Evolutionary conservation across 257 asterid species (phyloP).

Genomic region (Orobanche coerulescens): DNA sequence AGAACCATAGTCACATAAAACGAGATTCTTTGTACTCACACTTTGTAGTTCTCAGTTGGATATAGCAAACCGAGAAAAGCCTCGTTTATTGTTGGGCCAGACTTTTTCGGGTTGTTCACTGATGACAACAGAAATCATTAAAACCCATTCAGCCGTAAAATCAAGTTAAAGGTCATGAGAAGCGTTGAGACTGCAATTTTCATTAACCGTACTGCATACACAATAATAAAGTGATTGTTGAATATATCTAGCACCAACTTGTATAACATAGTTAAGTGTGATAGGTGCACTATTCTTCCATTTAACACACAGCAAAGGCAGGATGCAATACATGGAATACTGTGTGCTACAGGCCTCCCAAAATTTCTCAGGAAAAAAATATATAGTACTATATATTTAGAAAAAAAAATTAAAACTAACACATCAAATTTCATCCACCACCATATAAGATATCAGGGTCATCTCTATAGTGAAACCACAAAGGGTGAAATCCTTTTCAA

Average conservation of each 20-base stretch:
- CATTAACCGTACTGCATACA: constrained; percentile 1
- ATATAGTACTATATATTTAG: too few species aligned
- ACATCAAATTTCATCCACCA: too few species aligned
- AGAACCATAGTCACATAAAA: neutral
- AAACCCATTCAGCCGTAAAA: neutral
- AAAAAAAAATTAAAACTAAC: too few species aligned
- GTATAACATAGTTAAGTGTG: neutral
- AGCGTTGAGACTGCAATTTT: neutral
- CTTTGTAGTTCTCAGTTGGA: constrained; percentile 98
- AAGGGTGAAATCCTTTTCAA: neutral
- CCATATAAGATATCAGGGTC: too few species aligned
- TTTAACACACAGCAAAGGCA: constrained; percentile 5
- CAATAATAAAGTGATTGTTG: neutral
- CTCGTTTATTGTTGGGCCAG: constrained; percentile 82
- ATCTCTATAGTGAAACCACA: constrained; percentile 8
- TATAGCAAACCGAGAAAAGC: constrained; percentile 94
- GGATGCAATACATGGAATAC: too few species aligned
- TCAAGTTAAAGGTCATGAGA: neutral
- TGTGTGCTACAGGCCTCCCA: too few species aligned
- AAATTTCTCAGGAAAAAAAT: too few species aligned
- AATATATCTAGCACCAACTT: neutral
- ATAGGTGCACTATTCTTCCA: constrained; percentile 4
- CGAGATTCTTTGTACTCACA: constrained; percentile 41
- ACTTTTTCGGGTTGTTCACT: constrained; percentile 97
- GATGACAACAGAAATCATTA: constrained; percentile 23